Conservation (phyloP, 495 filamentous ascomycete species). For the Penicillium paxilli region DNA sequence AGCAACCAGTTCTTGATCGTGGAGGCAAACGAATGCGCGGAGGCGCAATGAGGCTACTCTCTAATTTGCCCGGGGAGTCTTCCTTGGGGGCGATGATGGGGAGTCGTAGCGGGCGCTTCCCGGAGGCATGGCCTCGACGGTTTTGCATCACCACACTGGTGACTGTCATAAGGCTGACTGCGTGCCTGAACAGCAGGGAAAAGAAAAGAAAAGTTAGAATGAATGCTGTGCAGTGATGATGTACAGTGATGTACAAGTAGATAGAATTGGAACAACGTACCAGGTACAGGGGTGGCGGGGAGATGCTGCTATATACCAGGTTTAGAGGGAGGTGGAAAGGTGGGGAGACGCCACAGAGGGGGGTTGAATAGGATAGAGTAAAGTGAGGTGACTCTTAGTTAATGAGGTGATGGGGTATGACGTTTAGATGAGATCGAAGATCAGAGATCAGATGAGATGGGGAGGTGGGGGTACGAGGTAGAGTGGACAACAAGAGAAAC, state of each 20-base stretch:
- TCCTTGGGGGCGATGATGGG: conserved; percentile 53
- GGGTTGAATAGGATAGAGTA: background rate
- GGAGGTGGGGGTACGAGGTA: conserved; percentile 1
- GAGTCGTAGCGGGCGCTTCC: conserved; percentile 39
- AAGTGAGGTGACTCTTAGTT: too few relatives aligned
- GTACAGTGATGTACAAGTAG: conserved; percentile 5
- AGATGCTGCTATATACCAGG: background rate
- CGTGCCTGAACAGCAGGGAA: conserved; percentile 1
- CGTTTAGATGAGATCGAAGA: background rate
- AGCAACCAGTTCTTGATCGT: conserved; percentile 54
- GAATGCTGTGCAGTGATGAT: background rate
- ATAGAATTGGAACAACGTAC: conserved; percentile 12
- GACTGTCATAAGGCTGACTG: conserved; percentile 35
- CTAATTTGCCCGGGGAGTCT: conserved; percentile 27
- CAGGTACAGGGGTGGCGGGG: background rate
- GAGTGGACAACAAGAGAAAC: conserved; percentile 5
- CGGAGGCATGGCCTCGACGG: conserved; percentile 33
- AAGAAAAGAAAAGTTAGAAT: background rate
- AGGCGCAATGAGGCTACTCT: conserved; percentile 32
- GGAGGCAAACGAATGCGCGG: conserved; percentile 53
- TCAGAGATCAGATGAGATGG: background rate
- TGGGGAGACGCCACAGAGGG: background rate
- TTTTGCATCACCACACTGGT: conserved; percentile 39
- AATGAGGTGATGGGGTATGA: background rate
- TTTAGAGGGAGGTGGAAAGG: background rate